phyloP scores from a whole-genome alignment of 2,329 filamentous ascomycete species.

The Hypoxylon rubiginosum region DNA sequence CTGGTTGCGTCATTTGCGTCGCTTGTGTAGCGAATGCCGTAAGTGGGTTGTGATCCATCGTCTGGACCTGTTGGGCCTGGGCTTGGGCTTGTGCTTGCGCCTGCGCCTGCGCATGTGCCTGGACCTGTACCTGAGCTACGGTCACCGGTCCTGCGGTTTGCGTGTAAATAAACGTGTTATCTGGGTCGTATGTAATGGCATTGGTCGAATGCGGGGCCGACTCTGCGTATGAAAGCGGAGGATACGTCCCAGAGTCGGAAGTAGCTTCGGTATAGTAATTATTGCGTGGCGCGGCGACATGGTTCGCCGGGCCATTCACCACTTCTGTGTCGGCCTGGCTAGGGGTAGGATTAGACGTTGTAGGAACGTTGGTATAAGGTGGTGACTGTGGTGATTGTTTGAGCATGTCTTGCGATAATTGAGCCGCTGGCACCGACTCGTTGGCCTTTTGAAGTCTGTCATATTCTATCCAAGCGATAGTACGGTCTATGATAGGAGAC shows the following conservation, averaged over 20 bases:
- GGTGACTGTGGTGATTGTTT: conserved; percentile 51
- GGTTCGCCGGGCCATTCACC: conserved; percentile 42
- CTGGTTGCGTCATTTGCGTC: conserved; percentile 48
- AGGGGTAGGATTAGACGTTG: conserved; percentile 34
- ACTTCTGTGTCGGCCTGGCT: conserved; percentile 43
- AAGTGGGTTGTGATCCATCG: conserved; percentile 47
- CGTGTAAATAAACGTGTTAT: conserved; percentile 48
- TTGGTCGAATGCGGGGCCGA: conserved; percentile 42
- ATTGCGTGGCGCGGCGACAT: conserved; percentile 43
- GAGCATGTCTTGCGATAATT: conserved; percentile 48
- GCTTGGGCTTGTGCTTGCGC: conserved; percentile 45
- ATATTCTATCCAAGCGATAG: conserved; percentile 65
- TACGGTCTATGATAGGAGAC: conserved; percentile 63
- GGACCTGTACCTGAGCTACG: conserved; percentile 43
- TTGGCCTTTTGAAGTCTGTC: conserved; percentile 59
- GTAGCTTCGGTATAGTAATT: conserved; percentile 48
- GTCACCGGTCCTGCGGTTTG: conserved; percentile 47
- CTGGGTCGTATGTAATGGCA: conserved; percentile 47
- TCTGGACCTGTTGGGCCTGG: conserved; percentile 49
- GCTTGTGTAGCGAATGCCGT: conserved; percentile 49
- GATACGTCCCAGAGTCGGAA: conserved; percentile 47
- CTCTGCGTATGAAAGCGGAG: conserved; percentile 47
- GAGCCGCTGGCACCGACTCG: conserved; percentile 34
- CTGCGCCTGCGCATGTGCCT: conserved; percentile 42
- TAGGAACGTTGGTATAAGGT: conserved; percentile 45